phyloP scores from a whole-genome alignment of 2,329 filamentous ascomycete species.

The Pseudopyricularia cyperi region DNA sequence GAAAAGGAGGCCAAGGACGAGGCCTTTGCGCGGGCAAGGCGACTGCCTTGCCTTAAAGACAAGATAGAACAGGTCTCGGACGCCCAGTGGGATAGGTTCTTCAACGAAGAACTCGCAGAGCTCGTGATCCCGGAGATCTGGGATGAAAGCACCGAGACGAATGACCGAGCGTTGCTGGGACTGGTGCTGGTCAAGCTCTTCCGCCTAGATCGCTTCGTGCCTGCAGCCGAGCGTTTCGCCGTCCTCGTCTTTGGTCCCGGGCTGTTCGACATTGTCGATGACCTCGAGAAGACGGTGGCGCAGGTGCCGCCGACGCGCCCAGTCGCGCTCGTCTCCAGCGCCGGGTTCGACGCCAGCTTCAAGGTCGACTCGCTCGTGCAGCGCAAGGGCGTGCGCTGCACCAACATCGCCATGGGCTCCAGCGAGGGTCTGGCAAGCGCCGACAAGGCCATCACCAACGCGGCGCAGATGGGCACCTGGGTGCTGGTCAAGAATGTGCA shows the following conservation, averaged over 20 bases:
- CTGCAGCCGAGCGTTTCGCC: slow-evolving; percentile 84
- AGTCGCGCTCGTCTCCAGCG: slow-evolving; percentile 84
- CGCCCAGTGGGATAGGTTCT: slow-evolving; percentile 68
- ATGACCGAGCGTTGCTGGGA: slow-evolving; percentile 69
- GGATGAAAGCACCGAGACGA: slow-evolving; percentile 47
- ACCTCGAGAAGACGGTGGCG: slow-evolving; percentile 72
- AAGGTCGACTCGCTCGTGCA: slow-evolving; percentile 95
- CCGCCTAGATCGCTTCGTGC: slow-evolving; percentile 89
- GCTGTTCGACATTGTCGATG: slow-evolving; percentile 72
- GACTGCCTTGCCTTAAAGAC: slow-evolving; percentile 61
- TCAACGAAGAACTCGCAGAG: slow-evolving; percentile 76
- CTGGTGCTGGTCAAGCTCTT: slow-evolving; percentile 87
- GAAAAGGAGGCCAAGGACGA: slow-evolving; percentile 47
- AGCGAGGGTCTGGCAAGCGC: slow-evolving; percentile 86
- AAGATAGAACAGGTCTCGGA: slow-evolving; percentile 49
- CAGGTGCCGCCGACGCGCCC: slow-evolving; percentile 76
- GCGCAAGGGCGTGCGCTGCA: slow-evolving; percentile 67
- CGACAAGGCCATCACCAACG: slow-evolving; percentile 89
- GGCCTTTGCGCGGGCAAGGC: slow-evolving; percentile 54
- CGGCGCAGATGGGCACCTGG: slow-evolving; percentile 86
- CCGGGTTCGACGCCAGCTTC: slow-evolving; percentile 96
- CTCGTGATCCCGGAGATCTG: slow-evolving; percentile 67
- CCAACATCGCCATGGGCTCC: slow-evolving; percentile 98
- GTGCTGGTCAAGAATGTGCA: slow-evolving; percentile 99
- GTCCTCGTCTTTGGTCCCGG: slow-evolving; percentile 70